These are phyloP conservation scores for Protomyces pachydermus DNA, from an alignment of 1,139 yeast genomes.

Conservation along the genomic window DNA sequence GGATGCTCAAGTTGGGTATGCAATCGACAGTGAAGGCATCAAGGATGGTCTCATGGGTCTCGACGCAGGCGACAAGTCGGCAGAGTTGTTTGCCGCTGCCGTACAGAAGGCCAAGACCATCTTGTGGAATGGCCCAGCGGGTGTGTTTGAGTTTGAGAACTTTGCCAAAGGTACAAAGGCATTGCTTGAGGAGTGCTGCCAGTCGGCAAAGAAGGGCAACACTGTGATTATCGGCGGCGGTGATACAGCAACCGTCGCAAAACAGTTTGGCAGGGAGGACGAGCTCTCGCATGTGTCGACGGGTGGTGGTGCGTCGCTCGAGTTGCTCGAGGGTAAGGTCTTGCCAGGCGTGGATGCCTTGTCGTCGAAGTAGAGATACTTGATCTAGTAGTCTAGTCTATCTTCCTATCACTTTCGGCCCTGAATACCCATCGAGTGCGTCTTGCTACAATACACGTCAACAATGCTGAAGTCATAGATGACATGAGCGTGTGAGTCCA, in stretches of 20 bases:
- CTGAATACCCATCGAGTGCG: too few relatives aligned
- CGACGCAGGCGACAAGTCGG: constrained; percentile 86
- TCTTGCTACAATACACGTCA: too few relatives aligned
- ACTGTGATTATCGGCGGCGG: constrained; percentile 95
- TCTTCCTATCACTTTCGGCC: too few relatives aligned
- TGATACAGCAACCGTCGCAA: constrained; percentile 98
- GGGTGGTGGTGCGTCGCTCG: constrained; percentile 99
- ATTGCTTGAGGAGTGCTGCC: constrained; percentile 77
- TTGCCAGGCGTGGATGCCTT: constrained; percentile 94
- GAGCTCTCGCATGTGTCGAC: constrained; percentile 95
- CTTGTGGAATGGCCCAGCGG: constrained; percentile 99
- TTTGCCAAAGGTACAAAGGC: constrained; percentile 88
- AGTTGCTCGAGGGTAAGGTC: constrained; percentile 94
- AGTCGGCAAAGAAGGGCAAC: constrained; percentile 77
- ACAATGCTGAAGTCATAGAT: too few relatives aligned
- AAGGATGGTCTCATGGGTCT: constrained; percentile 93
- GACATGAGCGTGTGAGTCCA: too few relatives aligned
- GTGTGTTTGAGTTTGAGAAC: constrained; percentile 92
- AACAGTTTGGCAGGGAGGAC: constrained; percentile 91
- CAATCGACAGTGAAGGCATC: constrained; percentile 81
- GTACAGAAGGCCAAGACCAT: constrained; percentile 91
- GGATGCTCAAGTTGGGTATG: constrained; percentile 76
- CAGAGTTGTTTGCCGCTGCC: constrained; percentile 67
- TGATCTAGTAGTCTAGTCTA: background rate
- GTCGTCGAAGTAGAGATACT: constrained; percentile 51